Percentiles rank a stretch among this genome's conserved stretches.
Conservation (phyloP, 139 green algal genomes). For the Mesostigma viride region DNA sequence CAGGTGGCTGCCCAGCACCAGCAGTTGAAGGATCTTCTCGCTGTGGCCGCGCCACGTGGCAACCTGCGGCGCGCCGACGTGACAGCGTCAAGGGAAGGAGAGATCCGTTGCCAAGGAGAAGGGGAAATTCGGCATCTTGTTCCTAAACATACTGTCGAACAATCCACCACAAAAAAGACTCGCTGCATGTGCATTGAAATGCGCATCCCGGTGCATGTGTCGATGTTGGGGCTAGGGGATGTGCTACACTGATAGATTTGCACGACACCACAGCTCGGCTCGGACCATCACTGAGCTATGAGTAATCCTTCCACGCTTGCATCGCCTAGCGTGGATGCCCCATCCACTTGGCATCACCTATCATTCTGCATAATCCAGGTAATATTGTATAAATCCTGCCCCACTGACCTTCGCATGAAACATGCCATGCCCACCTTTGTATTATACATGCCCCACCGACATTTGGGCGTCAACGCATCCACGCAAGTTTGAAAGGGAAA, state of each 20-base stretch:
- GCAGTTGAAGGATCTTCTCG: constrained; percentile 48
- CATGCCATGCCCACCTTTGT: too few relatives aligned
- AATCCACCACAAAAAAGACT: neutral
- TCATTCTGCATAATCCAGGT: too few relatives aligned
- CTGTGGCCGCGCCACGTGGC: constrained; percentile 14
- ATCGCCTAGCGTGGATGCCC: too few relatives aligned
- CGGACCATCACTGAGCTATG: too few relatives aligned
- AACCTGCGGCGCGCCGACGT: constrained; percentile 11
- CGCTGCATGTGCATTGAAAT: neutral
- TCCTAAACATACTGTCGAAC: neutral
- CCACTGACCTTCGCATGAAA: too few relatives aligned
- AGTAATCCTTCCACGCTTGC: too few relatives aligned
- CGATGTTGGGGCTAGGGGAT: neutral
- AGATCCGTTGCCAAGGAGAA: neutral
- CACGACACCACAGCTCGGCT: too few relatives aligned
- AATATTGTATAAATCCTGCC: too few relatives aligned
- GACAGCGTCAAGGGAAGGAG: neutral
- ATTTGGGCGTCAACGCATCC: neutral
- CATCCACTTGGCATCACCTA: too few relatives aligned
- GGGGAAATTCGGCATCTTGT: neutral
- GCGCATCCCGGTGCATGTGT: neutral
- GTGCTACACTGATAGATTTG: neutral
- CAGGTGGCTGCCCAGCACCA: constrained; percentile 67
- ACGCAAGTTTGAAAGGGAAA: neutral
- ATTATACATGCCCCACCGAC: too few relatives aligned